Base-by-base conservation (phyloP, 768 basidiomycete genomes). In the Calocera viscosa region DNA sequence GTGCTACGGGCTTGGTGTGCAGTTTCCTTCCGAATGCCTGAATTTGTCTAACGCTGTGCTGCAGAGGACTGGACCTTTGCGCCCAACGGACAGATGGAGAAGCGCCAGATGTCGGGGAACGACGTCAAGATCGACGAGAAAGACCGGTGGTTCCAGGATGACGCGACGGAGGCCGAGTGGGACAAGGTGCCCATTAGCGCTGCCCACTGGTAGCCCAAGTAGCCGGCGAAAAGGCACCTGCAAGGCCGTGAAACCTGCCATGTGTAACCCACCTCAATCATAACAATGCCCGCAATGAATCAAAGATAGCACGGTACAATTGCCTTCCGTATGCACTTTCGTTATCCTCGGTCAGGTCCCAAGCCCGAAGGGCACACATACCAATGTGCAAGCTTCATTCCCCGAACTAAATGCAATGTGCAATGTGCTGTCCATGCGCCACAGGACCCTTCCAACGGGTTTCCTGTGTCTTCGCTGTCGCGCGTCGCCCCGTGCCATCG, bases 61-160 rank as follows among this genome's bases (percentile, higher is more conserved):
- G 28, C 49, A 22, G 70, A 83, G 77, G 83, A 84, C 72, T 84
- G 84, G 83, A 83, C 82, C 1, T 86, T 82, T 69, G 80, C 72
- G 0, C 70, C 74, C 7, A 77, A 80, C 53, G 84, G 84, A 0
- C 74, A 79, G 35, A 86, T 84, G 83, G 72, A 74, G 65, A 82
- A 82, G 69, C 76, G 84, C n/a, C 81, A 82, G 75, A 82, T 82
- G 78, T 77, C 78, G 69, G 79, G 75, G 19, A 81, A 80, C 72
- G 78, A 81, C 67, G 74, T 84, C 3, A 40, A 76, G 30, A 83
- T 86, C 68, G 53, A 33, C 30, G 75, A 78, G 5, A 77, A 76
- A 14, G 81, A 83, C 53, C 69, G 83, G 28, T 85, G 83, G 83
- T 84, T 84, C 76, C 79, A 74, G 70, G 79, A 78, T n/a, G 77